Evolutionary conservation across 345 rosid species (phyloP), one percentile per base, ranked within the genome.

Genomic region (Gossypium ekmanianum): DNA sequence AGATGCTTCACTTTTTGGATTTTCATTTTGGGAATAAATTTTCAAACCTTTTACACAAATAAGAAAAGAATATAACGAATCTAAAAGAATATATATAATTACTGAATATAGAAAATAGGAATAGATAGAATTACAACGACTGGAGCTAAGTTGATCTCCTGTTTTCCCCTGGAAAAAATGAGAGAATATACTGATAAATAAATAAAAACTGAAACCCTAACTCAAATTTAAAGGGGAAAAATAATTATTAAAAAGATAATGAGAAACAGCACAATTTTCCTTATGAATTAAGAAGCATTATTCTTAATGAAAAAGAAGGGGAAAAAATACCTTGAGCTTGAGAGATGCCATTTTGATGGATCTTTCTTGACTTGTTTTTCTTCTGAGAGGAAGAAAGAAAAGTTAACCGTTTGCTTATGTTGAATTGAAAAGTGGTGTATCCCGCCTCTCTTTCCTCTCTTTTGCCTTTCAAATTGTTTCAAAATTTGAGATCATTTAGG

Each of bases 1-100:
- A 77, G 63, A 68, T 3, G 76, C 74, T 72, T 81, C 89, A 61
- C 39, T 62, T 75, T 85, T 85, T 17, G 62, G 72, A 75, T 78
- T 81, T 11, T 68, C 87, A 66, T 76, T 76, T 65, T 87, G 92
- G 0, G 89, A 61, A 48, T 72, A 88, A 56, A 92, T 74, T 75
- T 79, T 89, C 52, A 92, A 82, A 78, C 75, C 80, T 58, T 81
- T 73, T 61, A 54, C 74, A 45, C 55, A 45, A 45, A 26, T 66
- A 74, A 41, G 11, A 66, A 39, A 41, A 65, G 43, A 20, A 47
- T 2, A 66, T 29, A 11, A 26, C 48, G 14, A 44, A 76, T 27
- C 8, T 13, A 20, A 63, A 13, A 47, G 41, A 12, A 22, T 18
- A 11, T 11, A n/a, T 11, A 11, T 18, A 18, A 67, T 44, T 65